Percentiles rank a stretch among this genome's conserved stretches.
These are phyloP conservation scores for Primulina tabacum DNA, from an alignment of 257 asterid genomes.

Conservation along the genomic window DNA sequence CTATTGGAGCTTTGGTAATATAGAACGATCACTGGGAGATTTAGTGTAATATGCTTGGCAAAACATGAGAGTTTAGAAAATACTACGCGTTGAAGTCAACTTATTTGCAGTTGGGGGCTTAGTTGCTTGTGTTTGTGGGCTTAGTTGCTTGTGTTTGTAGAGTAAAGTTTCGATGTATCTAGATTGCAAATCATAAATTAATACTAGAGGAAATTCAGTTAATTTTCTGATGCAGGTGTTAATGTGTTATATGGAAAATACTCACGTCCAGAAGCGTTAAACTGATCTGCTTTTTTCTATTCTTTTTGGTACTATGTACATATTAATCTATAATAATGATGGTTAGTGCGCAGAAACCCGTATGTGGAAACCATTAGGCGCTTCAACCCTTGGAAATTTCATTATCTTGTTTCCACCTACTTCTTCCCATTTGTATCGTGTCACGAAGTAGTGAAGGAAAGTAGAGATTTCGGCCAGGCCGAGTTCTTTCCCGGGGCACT, in stretches of 20 bases:
- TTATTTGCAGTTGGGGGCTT: background rate
- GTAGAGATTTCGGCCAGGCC: conserved; percentile 96
- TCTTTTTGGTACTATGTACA: conserved; percentile 41
- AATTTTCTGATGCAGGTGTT: conserved; percentile 36
- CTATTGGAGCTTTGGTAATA: no score
- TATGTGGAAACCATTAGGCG: conserved; percentile 81
- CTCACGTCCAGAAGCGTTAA: conserved; percentile 43
- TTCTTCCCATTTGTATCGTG: conserved; percentile 94
- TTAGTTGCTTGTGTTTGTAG: no score
- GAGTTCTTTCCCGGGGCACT: conserved; percentile 97
- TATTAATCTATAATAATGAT: conserved; percentile 11
- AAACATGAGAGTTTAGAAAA: no score
- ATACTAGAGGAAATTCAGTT: conserved; percentile 24
- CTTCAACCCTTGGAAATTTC: conserved; percentile 94
- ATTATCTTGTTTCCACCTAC: conserved; percentile 76
- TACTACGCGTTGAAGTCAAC: no score
- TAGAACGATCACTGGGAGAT: no score
- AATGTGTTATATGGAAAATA: conserved; percentile 42
- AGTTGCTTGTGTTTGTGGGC: background rate
- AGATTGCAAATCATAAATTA: conserved; percentile 16
- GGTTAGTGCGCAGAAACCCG: conserved; percentile 64
- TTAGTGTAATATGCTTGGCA: no score
- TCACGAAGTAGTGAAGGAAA: conserved; percentile 93
- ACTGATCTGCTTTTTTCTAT: conserved; percentile 23
- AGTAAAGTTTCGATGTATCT: conserved; percentile 10